A percentile compares a stretch with the other conserved stretches of the same genome.
Conservation (phyloP, 2,329 filamentous ascomycete species). For the Ascochyta viciae-villosae region DNA sequence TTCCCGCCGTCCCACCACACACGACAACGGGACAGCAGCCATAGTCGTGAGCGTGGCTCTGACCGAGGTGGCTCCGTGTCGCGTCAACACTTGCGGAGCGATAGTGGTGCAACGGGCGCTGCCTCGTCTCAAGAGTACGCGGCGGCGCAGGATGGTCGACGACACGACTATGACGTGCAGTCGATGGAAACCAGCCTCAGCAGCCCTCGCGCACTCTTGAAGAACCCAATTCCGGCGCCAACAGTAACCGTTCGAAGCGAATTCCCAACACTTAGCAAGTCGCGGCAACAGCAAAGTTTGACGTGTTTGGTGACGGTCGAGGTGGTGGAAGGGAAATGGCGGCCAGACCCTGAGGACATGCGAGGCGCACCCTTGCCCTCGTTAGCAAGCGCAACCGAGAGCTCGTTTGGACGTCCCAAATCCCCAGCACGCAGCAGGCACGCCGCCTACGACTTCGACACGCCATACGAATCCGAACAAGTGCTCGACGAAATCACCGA, state of each 20-base stretch:
- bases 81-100: constrained; percentile 71
- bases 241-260: constrained; percentile 95
- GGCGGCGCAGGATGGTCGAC: constrained; percentile 75
- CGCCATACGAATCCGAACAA: constrained; percentile 76
- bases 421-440: constrained; percentile 63
- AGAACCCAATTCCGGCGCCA: constrained; percentile 88
- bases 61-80: constrained; percentile 49
- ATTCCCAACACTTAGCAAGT: constrained; percentile 91
- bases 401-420: constrained; percentile 56
- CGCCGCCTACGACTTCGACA: constrained; percentile 38
- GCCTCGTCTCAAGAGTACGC: constrained; percentile 81
- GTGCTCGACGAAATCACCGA: constrained; percentile 86
- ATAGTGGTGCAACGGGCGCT: constrained; percentile 75
- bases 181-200: constrained; percentile 89
- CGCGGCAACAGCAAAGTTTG: constrained; percentile 90
- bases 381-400: constrained; percentile 56
- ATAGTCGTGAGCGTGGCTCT: constrained; percentile 47
- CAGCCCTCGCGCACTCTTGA: constrained; percentile 72
- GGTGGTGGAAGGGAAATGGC: constrained; percentile 91
- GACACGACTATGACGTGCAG: constrained; percentile 94
- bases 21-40: constrained; percentile 48
- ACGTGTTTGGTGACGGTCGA: constrained; percentile 95
- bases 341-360: constrained; percentile 81
- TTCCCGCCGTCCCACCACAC: constrained; percentile 36
- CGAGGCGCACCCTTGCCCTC: constrained; percentile 58